A percentile compares a stretch with the other conserved stretches of the same genome.
phyloP scores from a whole-genome alignment of 441 rosid genomes.

The Adansonia grandidieri region DNA sequence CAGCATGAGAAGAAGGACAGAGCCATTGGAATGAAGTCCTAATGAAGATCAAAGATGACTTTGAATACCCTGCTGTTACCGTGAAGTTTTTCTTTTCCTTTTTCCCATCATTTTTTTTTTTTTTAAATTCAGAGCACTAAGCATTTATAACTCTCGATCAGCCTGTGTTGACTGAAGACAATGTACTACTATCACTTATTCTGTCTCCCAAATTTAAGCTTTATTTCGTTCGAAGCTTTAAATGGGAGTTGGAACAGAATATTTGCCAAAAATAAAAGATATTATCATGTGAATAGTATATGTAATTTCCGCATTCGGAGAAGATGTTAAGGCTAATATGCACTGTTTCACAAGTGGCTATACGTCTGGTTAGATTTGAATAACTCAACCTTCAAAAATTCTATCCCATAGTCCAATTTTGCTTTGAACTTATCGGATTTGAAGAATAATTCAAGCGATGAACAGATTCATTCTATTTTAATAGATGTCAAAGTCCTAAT shows the following conservation, averaged over 20 bases:
- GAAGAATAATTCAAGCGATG: no score
- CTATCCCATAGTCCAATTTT: no score
- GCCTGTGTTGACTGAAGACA: slow-evolving; percentile 37
- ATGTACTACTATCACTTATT: slow-evolving; percentile 38
- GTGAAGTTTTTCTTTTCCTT: slow-evolving; percentile 32
- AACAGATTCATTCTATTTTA: neutral
- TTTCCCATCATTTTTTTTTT: slow-evolving; percentile 34
- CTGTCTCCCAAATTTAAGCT: slow-evolving; percentile 31
- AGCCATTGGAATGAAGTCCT: slow-evolving; percentile 18
- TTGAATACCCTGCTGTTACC: slow-evolving; percentile 14
- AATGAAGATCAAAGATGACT: slow-evolving; percentile 27
- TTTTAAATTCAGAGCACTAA: slow-evolving; percentile 25
- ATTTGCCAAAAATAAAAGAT: neutral
- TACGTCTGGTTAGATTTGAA: no score
- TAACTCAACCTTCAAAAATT: no score
- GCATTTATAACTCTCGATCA: slow-evolving; percentile 33
- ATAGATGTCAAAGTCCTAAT: neutral
- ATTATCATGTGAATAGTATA: neutral
- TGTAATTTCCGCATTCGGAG: neutral
- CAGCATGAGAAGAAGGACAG: slow-evolving; percentile 43
- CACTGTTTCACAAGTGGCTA: neutral
- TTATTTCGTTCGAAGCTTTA: slow-evolving; percentile 18
- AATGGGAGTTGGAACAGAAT: slow-evolving; percentile 16
- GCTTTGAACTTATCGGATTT: no score
- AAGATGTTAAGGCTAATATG: neutral